Evolutionary conservation across 805 yeast genomes (phyloP), one percentile per base, ranked within the genome.

Genomic region (Jamesozyma piceae): DNA sequence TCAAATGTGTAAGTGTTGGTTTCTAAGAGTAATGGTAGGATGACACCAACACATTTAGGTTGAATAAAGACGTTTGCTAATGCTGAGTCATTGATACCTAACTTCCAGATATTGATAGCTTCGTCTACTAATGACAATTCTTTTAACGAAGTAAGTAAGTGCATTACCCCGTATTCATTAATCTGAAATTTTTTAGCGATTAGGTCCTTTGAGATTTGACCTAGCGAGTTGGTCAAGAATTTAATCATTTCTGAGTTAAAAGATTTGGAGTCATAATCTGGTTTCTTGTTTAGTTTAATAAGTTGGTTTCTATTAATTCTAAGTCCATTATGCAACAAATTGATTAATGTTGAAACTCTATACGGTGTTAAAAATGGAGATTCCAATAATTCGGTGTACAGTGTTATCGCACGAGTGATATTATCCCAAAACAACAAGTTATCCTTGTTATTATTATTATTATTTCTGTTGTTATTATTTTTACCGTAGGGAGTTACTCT

Each of bases 101-200:
- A 58, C 50, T 79, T 80, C 90, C 90, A 82, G 43, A 78, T 67
- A 46, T 71, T 66, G 38, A 81, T 68, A 43, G 81, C 77, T 58
- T 82, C 87, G 32, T 72, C 67, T 27, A 72, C 67, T 44, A 77
- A 67, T 35, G 71, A 71, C 48, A 76, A 68, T 55, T 80, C 84
- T 51, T 73, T 73, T 50, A 73, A 69, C 13, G 78, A 72, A 19
- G 76, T 72, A 44, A 74, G 67, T 34, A 75, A 52, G 49, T 73
- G 77, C 58, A 74, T 70, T 10, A 74, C 68, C 43, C 79, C 78
- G 42, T 68, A 70, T 29, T 73, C 69, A 39, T 69, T 71, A 32
- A 74, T 54, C 4, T 43, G 39, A 18, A 71, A 60, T 14, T 65
- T 57, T 2, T 65, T 65, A 26, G 64, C 67, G n/a, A 75, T 51